Base-by-base conservation (phyloP, 805 yeast species). In the Candida lessepsii region DNA sequence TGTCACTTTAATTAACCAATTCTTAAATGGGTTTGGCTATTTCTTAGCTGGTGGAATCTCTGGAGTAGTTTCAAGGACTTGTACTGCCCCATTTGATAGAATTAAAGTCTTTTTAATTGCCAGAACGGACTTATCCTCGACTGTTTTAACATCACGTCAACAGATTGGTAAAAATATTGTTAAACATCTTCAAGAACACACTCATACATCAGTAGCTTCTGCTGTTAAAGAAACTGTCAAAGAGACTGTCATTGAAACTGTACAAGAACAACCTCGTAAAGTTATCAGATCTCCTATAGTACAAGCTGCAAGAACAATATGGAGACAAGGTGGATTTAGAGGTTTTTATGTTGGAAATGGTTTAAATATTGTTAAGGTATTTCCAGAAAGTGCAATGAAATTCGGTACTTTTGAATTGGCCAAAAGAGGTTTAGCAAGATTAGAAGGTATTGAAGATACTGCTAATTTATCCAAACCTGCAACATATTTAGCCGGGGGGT, bases 301-400 rank as follows among this genome's bases (percentile, higher is more conserved):
- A 2, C 83, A 88, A 48, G 98, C 97, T 2, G 84, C 90, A 0
- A 73, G 78, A 36, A 77, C 88, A 0, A 63, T 93, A 25, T 93
- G 90, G 74, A 78, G 76, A 51, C 93, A 86, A 61, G 97, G 96
- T 19, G 99, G 99, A 0, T 40, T 89, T 3, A 74, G 76, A 41
- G 83, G 93, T 0, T 93, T 93, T 57, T 93, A 93, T 60, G 96
- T 90, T 11, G 99, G 97, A 5, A 91, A 91, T 64, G 98, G 97
- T 1, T 69, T 91, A 34, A 93, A 93, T 58, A 87, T 86, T n/a
- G 53, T 90, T 40, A 91, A 91, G 58, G 96, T 91, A 15, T 87
- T 93, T 56, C 99, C 99, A 0, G 99, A 91, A 60, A 84, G 95
- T 26, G 97, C 98, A 1, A 91, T 91, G 78, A 93, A 93, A 58